Conservation (phyloP, 2,329 filamentous ascomycete genomes). For the Colletotrichum horii region DNA sequence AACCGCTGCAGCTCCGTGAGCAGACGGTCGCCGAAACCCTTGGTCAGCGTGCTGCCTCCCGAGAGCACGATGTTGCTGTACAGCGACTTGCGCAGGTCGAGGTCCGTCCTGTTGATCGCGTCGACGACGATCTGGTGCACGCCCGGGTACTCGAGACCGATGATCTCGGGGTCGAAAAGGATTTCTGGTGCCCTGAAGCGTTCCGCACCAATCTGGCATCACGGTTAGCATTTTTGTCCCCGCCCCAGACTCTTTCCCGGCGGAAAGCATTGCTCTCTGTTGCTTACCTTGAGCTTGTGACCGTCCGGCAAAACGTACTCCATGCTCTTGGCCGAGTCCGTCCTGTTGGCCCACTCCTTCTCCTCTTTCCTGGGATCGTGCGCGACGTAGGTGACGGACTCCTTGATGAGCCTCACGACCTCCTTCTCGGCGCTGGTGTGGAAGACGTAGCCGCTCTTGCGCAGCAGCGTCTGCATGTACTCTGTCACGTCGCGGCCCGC, state of each 20-base stretch:
- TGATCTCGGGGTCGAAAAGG: slow-evolving; percentile 95
- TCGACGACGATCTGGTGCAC: slow-evolving; percentile 98
- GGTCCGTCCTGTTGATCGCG: slow-evolving; percentile 91
- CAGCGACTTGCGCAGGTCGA: slow-evolving; percentile 91
- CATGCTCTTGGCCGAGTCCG: slow-evolving; percentile 75
- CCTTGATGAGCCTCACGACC: slow-evolving; percentile 96
- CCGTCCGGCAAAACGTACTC: slow-evolving; percentile 94
- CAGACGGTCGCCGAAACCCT: slow-evolving; percentile 93
- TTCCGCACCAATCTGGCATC: slow-evolving; percentile 79
- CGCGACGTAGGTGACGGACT: slow-evolving; percentile 90
- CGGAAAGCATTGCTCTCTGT: neutral
- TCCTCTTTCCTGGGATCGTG: slow-evolving; percentile 91
- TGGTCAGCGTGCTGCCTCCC: slow-evolving; percentile 93
- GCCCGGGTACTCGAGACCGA: slow-evolving; percentile 94
- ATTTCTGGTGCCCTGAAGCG: slow-evolving; percentile 97
- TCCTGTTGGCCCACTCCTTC: slow-evolving; percentile 88
- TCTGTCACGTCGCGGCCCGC: slow-evolving; percentile 96
- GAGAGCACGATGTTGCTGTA: slow-evolving; percentile 98
- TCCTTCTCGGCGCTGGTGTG: slow-evolving; percentile 99
- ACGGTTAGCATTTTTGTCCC: neutral
- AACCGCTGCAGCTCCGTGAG: slow-evolving; percentile 90
- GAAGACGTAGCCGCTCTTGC: slow-evolving; percentile 93
- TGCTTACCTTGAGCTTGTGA: slow-evolving; percentile 81
- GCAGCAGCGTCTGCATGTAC: slow-evolving; percentile 86
- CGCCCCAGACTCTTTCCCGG: neutral